A percentile compares a stretch with the other conserved stretches of the same genome.
phyloP scores from a whole-genome alignment of 108 stramenopile species.

The Mayamaea pseudoterrestris region DNA sequence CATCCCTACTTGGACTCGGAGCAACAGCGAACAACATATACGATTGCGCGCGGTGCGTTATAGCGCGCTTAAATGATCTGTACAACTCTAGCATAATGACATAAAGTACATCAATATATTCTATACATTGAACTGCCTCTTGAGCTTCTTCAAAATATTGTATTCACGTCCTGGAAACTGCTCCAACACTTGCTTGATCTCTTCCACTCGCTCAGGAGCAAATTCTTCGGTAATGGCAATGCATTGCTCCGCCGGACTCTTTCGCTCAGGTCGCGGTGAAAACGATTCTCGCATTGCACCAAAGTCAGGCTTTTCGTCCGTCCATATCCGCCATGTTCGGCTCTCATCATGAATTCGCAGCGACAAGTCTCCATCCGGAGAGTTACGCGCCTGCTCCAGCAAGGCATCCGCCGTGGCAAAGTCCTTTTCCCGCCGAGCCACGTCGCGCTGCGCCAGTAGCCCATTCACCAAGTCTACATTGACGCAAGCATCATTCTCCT shows the following conservation, averaged over 20 bases:
- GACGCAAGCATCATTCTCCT: slow-evolving; percentile 66
- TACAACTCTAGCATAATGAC: too few species aligned
- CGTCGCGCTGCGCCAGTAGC: slow-evolving; percentile 58
- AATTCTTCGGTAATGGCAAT: slow-evolving; percentile 39
- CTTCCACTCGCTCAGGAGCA: slow-evolving; percentile 58
- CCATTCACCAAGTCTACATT: slow-evolving; percentile 50
- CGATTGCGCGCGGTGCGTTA: too few species aligned
- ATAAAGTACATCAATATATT: too few species aligned
- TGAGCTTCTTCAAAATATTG: slow-evolving; percentile 53
- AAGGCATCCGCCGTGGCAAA: slow-evolving; percentile 61
- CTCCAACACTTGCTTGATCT: slow-evolving; percentile 39
- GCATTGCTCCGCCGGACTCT: slow-evolving; percentile 44
- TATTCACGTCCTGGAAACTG: slow-evolving; percentile 67
- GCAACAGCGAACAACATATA: neutral
- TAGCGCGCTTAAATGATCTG: too few species aligned
- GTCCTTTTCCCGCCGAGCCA: slow-evolving; percentile 66
- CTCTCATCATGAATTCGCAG: slow-evolving; percentile 75
- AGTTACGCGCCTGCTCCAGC: slow-evolving; percentile 47
- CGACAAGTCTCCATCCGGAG: slow-evolving; percentile 46
- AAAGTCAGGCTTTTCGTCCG: slow-evolving; percentile 35
- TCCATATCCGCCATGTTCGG: slow-evolving; percentile 80
- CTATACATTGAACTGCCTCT: too few species aligned
- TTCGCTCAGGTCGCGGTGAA: too few species aligned
- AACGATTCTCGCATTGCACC: too few species aligned
- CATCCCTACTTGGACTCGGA: slow-evolving; percentile 34